Conservation (phyloP, 345 rosid genomes). For the Eucalyptus cloeziana region DNA sequence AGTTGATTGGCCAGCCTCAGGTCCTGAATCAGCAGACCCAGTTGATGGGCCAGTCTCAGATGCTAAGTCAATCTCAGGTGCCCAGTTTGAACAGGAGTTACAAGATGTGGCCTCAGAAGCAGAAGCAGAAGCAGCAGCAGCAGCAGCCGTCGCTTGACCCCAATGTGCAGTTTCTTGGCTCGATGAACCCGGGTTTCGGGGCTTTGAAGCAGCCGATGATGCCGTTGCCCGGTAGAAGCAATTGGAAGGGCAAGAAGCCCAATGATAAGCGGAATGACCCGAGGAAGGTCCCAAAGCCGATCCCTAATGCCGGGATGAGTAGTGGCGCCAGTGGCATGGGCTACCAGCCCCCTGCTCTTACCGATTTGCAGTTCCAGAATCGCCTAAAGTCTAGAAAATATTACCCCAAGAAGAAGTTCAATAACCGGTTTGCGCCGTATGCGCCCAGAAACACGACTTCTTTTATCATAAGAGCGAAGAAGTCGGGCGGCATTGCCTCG, state of each 20-base stretch:
- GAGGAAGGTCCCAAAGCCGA: slow-evolving; percentile 29
- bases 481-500: slow-evolving; percentile 86
- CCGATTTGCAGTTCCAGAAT: slow-evolving; percentile 78
- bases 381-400: slow-evolving; percentile 64
- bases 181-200: neutral
- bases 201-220: neutral
- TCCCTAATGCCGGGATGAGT: neutral
- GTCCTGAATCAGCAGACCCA: slow-evolving; percentile 3
- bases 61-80: slow-evolving; percentile 8
- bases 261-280: slow-evolving; percentile 13
- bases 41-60: slow-evolving; percentile 13
- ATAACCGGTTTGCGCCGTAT: slow-evolving; percentile 66
- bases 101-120: slow-evolving; percentile 20
- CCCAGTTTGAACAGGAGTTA: slow-evolving; percentile 27
- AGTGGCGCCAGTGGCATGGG: slow-evolving; percentile 11
- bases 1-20: slow-evolving; percentile 16
- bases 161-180: slow-evolving; percentile 21
- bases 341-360: slow-evolving; percentile 71
- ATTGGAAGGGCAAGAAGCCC: slow-evolving; percentile 78
- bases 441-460: slow-evolving; percentile 95
- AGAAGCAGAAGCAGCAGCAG: neutral
- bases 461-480: slow-evolving; percentile 82
- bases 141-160: slow-evolving; percentile 10
- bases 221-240: slow-evolving; percentile 7
- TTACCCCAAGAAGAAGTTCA: slow-evolving; percentile 53